Conservation (phyloP, 257 asterid species). For the Solanum sejunctum region DNA sequence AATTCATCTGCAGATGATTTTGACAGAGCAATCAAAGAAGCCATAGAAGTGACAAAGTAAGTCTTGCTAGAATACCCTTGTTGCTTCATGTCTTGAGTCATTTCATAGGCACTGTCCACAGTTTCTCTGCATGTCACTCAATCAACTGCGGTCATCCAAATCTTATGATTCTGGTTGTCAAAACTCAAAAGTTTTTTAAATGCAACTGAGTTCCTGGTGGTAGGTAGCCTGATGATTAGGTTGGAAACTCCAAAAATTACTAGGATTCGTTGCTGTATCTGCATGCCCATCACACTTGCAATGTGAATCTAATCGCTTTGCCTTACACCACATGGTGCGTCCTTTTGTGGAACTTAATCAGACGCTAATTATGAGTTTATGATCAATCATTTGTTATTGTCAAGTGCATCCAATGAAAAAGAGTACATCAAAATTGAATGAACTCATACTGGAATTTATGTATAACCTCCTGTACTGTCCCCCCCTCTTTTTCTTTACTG, state of each 20-base stretch:
- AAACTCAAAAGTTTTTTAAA: not conserved
- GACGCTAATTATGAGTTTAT: not conserved
- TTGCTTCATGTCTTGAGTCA: not conserved
- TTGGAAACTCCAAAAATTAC: not conserved
- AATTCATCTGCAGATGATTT: conserved; percentile 48
- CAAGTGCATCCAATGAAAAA: not conserved
- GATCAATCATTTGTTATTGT: not conserved
- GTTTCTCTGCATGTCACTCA: not conserved
- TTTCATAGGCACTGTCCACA: not conserved
- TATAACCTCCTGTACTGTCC: not conserved
- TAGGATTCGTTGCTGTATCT: not conserved
- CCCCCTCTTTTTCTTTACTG: not conserved
- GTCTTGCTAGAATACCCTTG: conserved; percentile 7
- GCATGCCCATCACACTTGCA: not conserved
- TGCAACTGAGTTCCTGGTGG: not conserved
- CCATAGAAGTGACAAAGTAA: conserved; percentile 47
- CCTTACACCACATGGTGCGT: not conserved
- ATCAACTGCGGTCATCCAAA: not conserved
- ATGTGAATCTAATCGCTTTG: not conserved
- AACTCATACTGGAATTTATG: not conserved
- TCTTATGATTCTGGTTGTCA: not conserved
- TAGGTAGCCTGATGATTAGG: not conserved
- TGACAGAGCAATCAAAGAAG: conserved; percentile 67
- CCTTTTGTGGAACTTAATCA: not conserved
- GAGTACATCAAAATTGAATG: not conserved